Base-by-base conservation (phyloP, 805 yeast genomes). In the Candida bentonensis region DNA sequence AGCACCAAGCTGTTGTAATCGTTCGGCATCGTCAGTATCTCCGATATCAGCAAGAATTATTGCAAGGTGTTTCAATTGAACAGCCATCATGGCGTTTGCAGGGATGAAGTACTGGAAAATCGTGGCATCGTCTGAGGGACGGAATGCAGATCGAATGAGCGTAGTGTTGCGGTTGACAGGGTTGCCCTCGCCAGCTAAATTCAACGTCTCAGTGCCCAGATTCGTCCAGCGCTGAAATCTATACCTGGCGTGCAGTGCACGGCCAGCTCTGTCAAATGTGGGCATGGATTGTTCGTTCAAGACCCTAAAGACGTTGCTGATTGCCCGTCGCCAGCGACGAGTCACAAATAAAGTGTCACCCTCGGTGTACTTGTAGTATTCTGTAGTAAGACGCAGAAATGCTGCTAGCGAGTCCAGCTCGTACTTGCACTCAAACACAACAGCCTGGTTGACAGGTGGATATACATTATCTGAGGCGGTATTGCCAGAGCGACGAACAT, bases 101-200 rank as follows among this genome's bases (percentile, higher is more conserved):
- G 95, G 95, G 39, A 87, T 73, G 57, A 86, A 82, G 47, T 79
- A 76, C 59, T 83, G 94, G 48, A 71, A 72, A n/a, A 78, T 74
- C 34, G 86, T 76, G 1, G 94, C 85, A 61, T 85, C 95, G 59
- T 85, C 95, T 17, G 89, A 79, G 5, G 95, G 95, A 52, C 95
- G 65, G 58, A 85, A 85, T 0, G 94, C 88, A 3, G 88, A 79
- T 42, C 94, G 67, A n/a, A 84, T 65, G 48, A 85, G 64, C 0
- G 89, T 87, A 0, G 84, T 78, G 30, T 71, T 74, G 44, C 56
- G 70, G 47, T 78, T 79, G 1, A 82, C 88, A 0, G 96, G 96
- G 55, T 84, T 82, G 1, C 96, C 96, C 1, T 73, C 71, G 0
- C 96, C 96, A 1, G 73, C 73, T 40, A 85, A 64, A 2, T 87